phyloP scores from a whole-genome alignment of 192 early-diverging fungal species.

The Coemansia sp. region DNA sequence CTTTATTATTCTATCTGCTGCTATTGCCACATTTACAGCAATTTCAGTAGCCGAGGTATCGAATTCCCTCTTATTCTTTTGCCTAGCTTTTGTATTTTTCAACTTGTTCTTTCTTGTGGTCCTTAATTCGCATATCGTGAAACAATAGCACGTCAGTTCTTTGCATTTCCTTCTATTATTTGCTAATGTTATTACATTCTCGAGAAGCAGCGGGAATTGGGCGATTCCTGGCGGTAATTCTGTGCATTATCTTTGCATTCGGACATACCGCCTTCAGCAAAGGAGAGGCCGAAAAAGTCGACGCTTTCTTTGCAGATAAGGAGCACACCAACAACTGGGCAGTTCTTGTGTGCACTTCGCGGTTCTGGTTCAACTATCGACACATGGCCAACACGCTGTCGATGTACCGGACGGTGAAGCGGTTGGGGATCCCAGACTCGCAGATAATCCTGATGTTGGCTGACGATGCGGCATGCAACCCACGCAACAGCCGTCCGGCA shows the following conservation, averaged over 20 bases:
- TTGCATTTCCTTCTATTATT: background rate
- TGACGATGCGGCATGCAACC: constrained; percentile 98
- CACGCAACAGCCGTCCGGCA: constrained; percentile 88
- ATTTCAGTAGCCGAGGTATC: too few species aligned
- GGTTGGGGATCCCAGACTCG: constrained; percentile 96
- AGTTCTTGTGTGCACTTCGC: constrained; percentile 94
- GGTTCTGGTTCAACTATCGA: constrained; percentile 99
- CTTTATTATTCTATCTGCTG: background rate
- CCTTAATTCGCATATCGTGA: too few species aligned
- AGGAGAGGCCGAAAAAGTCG: constrained; percentile 24
- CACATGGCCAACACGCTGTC: constrained; percentile 98
- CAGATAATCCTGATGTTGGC: constrained; percentile 99
- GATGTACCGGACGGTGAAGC: constrained; percentile 98
- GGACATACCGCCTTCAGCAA: background rate
- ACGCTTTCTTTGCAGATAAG: constrained; percentile 62
- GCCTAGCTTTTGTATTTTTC: too few species aligned
- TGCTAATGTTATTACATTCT: background rate
- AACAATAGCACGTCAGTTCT: background rate
- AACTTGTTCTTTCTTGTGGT: too few species aligned
- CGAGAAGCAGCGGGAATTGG: background rate
- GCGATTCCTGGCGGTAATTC: background rate
- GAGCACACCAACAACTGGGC: constrained; percentile 99
- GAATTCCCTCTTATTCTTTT: too few species aligned
- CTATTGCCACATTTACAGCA: too few species aligned
- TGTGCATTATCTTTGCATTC: background rate